Base-by-base conservation (phyloP, 2,329 filamentous ascomycete genomes). In the Pseudogymnoascus sp. region DNA sequence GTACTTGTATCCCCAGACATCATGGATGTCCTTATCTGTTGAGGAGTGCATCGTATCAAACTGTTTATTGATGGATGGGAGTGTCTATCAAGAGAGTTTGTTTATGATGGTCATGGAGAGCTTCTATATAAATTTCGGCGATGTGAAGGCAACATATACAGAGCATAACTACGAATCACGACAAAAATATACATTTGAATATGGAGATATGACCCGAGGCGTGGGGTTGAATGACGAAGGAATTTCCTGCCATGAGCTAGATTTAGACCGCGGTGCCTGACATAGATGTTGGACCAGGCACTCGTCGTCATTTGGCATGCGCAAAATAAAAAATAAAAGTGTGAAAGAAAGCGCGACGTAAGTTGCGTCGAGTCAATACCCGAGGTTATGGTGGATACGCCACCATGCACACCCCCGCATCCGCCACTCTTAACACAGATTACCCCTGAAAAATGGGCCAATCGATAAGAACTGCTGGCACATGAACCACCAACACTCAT, bases 1-100 rank as follows among this genome's bases (percentile, higher is more conserved):
- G 70, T 90, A 90, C 7, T 78, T 80, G 68, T 88, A 81, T 21
- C 81, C 85, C 84, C 85, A 89, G 66, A 52, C 25, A 52, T 52
- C 45, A 15, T 52, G 45, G 27, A 52, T 31, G 6, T 52, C 45
- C 25, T 29, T 29, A 9, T 52, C 27, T 8, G 27, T 2, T 10
- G 25, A 27, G 2, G 39, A 13, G 27, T n/a, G 13, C 45, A 52
- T 52, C 12, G 27, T 31, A n/a, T 31, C 25, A 5, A 52, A 15
- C 18, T 21, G 21, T 52, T 52, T 52, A 31, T 52, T 5, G n/a
- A 18, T 52, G 25, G 21, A 31, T 52, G 13, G 31, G 13, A 15
- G 21, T 10, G 13, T 13, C 8, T 52, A 52, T 31, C 25, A 15
- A 15, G 7, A 31, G 25, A 29, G 25, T 13, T 8, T 12, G n/a